phyloP scores from a whole-genome alignment of 768 basidiomycete genomes.

The Panaeolus papilionaceus region DNA sequence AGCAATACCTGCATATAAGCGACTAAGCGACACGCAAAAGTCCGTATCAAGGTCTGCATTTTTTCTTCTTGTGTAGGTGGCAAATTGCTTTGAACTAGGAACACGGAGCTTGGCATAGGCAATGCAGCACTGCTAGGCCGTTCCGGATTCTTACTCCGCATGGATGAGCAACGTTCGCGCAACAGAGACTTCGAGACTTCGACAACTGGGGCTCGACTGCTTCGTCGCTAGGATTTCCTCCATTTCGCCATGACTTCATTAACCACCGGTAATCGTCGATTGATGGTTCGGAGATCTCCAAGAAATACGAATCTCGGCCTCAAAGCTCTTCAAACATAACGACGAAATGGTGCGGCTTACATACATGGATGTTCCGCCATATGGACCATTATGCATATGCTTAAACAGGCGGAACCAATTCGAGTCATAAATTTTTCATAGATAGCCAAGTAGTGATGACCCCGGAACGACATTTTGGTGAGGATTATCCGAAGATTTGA shows the following conservation, averaged over 20 bases:
- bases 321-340: background rate
- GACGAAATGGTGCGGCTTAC: background rate
- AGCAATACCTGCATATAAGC: background rate
- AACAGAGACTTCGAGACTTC: background rate
- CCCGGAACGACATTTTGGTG: background rate
- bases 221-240: background rate
- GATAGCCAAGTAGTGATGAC: background rate
- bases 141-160: background rate
- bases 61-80: background rate
- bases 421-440: background rate
- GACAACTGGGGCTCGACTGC: background rate
- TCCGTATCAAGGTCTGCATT: background rate
- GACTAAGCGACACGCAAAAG: background rate
- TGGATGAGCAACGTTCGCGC: background rate
- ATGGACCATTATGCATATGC: background rate
- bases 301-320: slow-evolving; percentile 8
- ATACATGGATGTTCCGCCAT: background rate
- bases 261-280: background rate
- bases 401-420: background rate
- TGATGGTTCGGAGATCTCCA: background rate
- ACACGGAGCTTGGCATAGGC: background rate
- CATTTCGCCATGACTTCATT: background rate
- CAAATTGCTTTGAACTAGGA: background rate
- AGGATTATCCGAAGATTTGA: background rate
- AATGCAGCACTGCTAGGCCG: background rate